These are phyloP conservation scores for Biscogniauxia mediterranea DNA, from an alignment of 2,329 filamentous ascomycete genomes.

Conservation along the genomic window DNA sequence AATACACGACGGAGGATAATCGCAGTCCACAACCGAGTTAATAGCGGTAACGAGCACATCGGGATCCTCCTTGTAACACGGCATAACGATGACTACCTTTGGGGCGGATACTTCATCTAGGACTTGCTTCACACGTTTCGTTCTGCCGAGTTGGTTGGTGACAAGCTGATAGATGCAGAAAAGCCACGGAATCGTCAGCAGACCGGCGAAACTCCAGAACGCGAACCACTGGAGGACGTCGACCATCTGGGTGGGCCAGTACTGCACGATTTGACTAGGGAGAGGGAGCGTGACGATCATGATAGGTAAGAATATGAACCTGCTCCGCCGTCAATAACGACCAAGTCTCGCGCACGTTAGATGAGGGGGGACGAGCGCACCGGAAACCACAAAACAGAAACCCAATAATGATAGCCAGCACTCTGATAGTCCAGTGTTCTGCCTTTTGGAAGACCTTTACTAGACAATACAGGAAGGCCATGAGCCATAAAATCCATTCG, in stretches of 20 bases:
- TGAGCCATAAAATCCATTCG: slow-evolving; percentile 93
- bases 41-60: slow-evolving; percentile 81
- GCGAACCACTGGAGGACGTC: slow-evolving; percentile 85
- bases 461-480: slow-evolving; percentile 90
- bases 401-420: slow-evolving; percentile 75
- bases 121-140: slow-evolving; percentile 77
- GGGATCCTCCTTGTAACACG: slow-evolving; percentile 89
- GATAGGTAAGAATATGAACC: slow-evolving; percentile 82
- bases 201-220: slow-evolving; percentile 85
- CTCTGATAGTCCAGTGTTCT: slow-evolving; percentile 78
- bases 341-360: neutral
- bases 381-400: slow-evolving; percentile 71
- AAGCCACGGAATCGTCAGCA: slow-evolving; percentile 86
- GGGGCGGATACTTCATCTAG: slow-evolving; percentile 84
- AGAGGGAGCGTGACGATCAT: slow-evolving; percentile 92
- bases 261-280: slow-evolving; percentile 65
- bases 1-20: slow-evolving; percentile 88
- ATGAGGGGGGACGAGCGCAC: slow-evolving; percentile 44
- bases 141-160: slow-evolving; percentile 79
- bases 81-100: slow-evolving; percentile 95
- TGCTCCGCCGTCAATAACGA: slow-evolving; percentile 36
- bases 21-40: slow-evolving; percentile 88
- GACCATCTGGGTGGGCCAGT: slow-evolving; percentile 71
- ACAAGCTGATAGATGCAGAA: slow-evolving; percentile 91
- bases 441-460: slow-evolving; percentile 87